These are phyloP conservation scores for Polyporus tsugae DNA, from an alignment of 1,284 basidiomycete genomes.

Conservation along the genomic window DNA sequence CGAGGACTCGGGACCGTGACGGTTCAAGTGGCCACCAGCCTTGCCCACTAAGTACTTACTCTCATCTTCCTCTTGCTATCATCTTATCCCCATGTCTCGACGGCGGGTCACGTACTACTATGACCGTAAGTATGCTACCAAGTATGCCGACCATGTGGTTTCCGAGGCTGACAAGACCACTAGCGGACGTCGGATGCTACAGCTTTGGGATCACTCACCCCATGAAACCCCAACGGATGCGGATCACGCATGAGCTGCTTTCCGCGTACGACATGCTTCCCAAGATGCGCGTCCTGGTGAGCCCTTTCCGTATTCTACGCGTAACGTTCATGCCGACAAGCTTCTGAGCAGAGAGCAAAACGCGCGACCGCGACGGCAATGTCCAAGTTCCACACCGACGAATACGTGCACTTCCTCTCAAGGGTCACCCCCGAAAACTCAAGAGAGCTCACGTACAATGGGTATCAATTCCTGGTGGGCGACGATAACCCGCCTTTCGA, in stretches of 20 bases:
- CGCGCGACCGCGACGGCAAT: constrained; percentile 86
- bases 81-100: constrained; percentile 30
- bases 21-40: background rate
- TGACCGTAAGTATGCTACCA: constrained; percentile 27
- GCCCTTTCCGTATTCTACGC: constrained; percentile 32
- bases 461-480: constrained; percentile 85
- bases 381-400: constrained; percentile 96
- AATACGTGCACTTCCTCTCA: constrained; percentile 93
- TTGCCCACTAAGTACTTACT: background rate
- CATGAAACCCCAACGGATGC: constrained; percentile 96
- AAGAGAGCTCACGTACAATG: constrained; percentile 85
- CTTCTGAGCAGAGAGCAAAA: constrained; percentile 69
- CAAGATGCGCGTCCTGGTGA: constrained; percentile 90
- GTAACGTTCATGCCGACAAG: background rate
- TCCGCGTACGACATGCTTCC: constrained; percentile 90
- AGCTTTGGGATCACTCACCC: constrained; percentile 92
- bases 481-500: constrained; percentile 98
- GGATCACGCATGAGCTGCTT: constrained; percentile 92
- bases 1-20: background rate
- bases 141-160: background rate
- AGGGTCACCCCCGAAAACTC: constrained; percentile 91
- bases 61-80: background rate
- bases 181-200: constrained; percentile 83
- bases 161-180: background rate
- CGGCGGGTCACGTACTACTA: constrained; percentile 37